A percentile compares a stretch with the other conserved stretches of the same genome.
Evolutionary conservation across 495 filamentous ascomycete species (phyloP).

Genomic region (Daldinia decipiens): DNA sequence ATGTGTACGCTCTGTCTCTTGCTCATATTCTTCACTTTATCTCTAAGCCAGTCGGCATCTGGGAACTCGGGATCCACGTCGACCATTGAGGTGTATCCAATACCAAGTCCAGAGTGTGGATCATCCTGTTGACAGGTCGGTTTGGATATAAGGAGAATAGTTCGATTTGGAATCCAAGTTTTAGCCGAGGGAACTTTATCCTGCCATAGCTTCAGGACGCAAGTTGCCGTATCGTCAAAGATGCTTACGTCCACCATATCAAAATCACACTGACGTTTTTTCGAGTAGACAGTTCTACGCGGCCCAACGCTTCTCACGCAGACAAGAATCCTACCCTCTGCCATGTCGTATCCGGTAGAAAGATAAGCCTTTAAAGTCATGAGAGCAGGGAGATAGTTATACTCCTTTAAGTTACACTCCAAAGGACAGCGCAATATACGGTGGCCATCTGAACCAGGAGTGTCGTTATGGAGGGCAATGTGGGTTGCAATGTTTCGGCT

Average conservation of each 20-base stretch:
- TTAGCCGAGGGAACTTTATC: slow-evolving; percentile 58
- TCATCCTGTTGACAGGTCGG: slow-evolving; percentile 56
- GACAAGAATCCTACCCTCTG: slow-evolving; percentile 60
- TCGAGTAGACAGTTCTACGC: slow-evolving; percentile 61
- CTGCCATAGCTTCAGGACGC: slow-evolving; percentile 65
- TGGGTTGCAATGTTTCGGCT: slow-evolving; percentile 61
- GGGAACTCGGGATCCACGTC: slow-evolving; percentile 67
- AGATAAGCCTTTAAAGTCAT: slow-evolving; percentile 67
- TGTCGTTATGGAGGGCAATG: slow-evolving; percentile 62
- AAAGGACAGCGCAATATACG: slow-evolving; percentile 59
- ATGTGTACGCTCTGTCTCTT: slow-evolving; percentile 65
- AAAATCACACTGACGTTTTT: slow-evolving; percentile 51
- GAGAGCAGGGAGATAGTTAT: slow-evolving; percentile 54
- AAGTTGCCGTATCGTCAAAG: slow-evolving; percentile 69
- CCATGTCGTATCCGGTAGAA: slow-evolving; percentile 61
- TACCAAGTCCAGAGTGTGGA: slow-evolving; percentile 48
- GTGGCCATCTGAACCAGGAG: slow-evolving; percentile 48
- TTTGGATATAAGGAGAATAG: slow-evolving; percentile 66
- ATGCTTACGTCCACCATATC: slow-evolving; percentile 64
- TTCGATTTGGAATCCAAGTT: slow-evolving; percentile 63
- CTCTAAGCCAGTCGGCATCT: slow-evolving; percentile 68
- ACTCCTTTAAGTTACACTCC: slow-evolving; percentile 49
- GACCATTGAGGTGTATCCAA: slow-evolving; percentile 60
- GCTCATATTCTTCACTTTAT: slow-evolving; percentile 58
- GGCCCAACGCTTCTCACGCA: slow-evolving; percentile 66